Evolutionary conservation across 2,329 filamentous ascomycete genomes (phyloP), one percentile per base, ranked within the genome.

Genomic region (Exophiala phaeomuriformis): DNA sequence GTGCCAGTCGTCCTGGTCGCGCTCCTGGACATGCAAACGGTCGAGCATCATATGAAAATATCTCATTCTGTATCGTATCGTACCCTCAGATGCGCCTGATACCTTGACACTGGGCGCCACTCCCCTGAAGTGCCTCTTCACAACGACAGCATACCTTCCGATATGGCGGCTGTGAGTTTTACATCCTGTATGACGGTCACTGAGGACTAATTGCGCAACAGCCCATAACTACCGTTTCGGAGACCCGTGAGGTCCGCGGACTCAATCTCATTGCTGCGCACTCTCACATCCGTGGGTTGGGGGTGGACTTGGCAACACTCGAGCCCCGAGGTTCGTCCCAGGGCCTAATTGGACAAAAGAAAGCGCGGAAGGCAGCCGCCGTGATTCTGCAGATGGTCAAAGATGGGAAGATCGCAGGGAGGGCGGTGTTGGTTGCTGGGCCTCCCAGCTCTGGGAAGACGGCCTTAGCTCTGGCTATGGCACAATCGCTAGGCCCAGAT

Each of bases 351-450:
- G 93, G 93, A 43, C 93, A 98, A 73, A 85, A 94, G 67, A 95
- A 95, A 77, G 93, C 93, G 52, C 85, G 93, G 56, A 97, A 96
- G 73, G 93, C 93, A 6, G 93, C 93, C 2, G 93, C 91, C 1
- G 86, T 98, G 46, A 95, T 98, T 65, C 75, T 98, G 57, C 90
- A 95, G 76, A 98, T 98, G 93, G 94, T 95, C 65, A 96, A 95
- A 75, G 90, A 96, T 68, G 91, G 91, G 67, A 97, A 96, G 77
- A 97, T 98, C 74, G 93, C 93, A 55, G 93, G 93, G 49, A 84
- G 91, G 66, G 93, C 93, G 33, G 88, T 96, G 32, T 77, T 98
- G 64, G 95, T 98, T 65, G 91, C 93, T 46, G 93, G 93, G 0
- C 93, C 93, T 56, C 93, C 93, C 3, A 90, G 93, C 73, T 98